These are phyloP conservation scores for Naganishia liquefaciens DNA, from an alignment of 1,284 basidiomycete genomes.

Conservation along the genomic window DNA sequence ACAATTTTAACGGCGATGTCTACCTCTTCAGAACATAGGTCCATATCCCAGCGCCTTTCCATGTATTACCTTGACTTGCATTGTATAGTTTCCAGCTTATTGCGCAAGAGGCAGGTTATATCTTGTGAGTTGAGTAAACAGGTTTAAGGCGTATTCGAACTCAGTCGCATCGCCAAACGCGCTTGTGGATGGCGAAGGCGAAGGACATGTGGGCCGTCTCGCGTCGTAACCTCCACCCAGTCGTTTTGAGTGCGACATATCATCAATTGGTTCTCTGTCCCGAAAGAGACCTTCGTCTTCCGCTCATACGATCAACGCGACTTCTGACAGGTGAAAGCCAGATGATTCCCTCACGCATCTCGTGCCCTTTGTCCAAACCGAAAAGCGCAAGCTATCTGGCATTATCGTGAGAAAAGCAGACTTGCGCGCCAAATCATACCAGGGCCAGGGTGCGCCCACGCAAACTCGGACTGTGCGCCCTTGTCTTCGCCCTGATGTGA, in stretches of 20 bases:
- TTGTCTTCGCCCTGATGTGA: not conserved
- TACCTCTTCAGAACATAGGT: too few relatives aligned
- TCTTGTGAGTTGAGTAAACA: too few relatives aligned
- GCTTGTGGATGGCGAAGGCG: not conserved
- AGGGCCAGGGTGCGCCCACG: not conserved
- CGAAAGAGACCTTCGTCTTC: not conserved
- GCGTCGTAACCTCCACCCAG: not conserved
- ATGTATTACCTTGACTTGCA: too few relatives aligned
- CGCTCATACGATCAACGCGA: not conserved
- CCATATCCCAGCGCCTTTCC: too few relatives aligned
- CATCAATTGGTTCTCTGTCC: not conserved
- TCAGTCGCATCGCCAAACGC: not conserved
- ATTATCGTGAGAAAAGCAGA: constrained; percentile 5
- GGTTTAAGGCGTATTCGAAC: too few relatives aligned
- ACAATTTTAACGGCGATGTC: too few relatives aligned
- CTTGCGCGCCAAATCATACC: not conserved
- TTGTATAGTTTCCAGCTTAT: too few relatives aligned
- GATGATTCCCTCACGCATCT: not conserved
- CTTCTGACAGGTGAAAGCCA: too few relatives aligned
- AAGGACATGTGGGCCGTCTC: not conserved
- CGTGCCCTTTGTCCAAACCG: not conserved
- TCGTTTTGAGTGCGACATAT: not conserved
- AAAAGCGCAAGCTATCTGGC: not conserved
- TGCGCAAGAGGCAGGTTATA: too few relatives aligned
- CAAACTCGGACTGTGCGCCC: not conserved